phyloP scores from a whole-genome alignment of 495 filamentous ascomycete genomes.

The Penicillium canescens region DNA sequence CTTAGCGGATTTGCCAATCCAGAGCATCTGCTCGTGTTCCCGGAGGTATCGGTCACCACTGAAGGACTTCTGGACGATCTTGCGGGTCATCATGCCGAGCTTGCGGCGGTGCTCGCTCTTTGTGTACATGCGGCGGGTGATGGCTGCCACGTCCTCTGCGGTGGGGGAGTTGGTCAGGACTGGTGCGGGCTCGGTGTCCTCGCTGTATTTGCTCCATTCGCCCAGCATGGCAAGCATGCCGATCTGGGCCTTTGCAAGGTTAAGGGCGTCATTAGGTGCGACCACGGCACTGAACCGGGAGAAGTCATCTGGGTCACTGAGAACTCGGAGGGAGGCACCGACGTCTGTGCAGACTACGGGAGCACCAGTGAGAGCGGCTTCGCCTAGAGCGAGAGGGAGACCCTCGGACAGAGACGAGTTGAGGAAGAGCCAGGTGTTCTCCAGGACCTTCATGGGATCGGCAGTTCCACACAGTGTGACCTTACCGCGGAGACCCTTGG shows the following conservation, averaged over 20 bases:
- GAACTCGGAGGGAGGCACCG: slow-evolving; percentile 60
- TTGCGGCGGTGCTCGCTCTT: slow-evolving; percentile 58
- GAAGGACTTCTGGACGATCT: slow-evolving; percentile 63
- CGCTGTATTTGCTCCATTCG: slow-evolving; percentile 57
- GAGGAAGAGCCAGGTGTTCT: slow-evolving; percentile 65
- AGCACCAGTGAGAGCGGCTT: slow-evolving; percentile 63
- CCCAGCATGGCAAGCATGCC: slow-evolving; percentile 60
- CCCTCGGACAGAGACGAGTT: slow-evolving; percentile 69
- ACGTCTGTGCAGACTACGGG: slow-evolving; percentile 68
- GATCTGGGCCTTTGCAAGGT: slow-evolving; percentile 62
- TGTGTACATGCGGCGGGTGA: slow-evolving; percentile 62
- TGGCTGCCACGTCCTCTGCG: slow-evolving; percentile 49
- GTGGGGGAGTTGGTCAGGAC: slow-evolving; percentile 51
- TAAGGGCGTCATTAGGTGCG: slow-evolving; percentile 60
- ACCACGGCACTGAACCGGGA: slow-evolving; percentile 62
- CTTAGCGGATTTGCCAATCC: slow-evolving; percentile 56
- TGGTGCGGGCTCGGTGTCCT: slow-evolving; percentile 45
- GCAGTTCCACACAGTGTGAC: slow-evolving; percentile 58
- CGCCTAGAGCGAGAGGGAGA: slow-evolving; percentile 63
- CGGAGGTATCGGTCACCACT: slow-evolving; percentile 62
- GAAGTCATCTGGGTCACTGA: slow-evolving; percentile 60
- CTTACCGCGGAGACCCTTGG: slow-evolving; percentile 54
- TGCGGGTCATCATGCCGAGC: slow-evolving; percentile 60
- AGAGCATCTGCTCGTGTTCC: slow-evolving; percentile 71
- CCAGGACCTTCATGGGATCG: slow-evolving; percentile 57